Evolutionary conservation across 495 filamentous ascomycete genomes (phyloP), one percentile per base, ranked within the genome.

Genomic region (Tuber borchii): DNA sequence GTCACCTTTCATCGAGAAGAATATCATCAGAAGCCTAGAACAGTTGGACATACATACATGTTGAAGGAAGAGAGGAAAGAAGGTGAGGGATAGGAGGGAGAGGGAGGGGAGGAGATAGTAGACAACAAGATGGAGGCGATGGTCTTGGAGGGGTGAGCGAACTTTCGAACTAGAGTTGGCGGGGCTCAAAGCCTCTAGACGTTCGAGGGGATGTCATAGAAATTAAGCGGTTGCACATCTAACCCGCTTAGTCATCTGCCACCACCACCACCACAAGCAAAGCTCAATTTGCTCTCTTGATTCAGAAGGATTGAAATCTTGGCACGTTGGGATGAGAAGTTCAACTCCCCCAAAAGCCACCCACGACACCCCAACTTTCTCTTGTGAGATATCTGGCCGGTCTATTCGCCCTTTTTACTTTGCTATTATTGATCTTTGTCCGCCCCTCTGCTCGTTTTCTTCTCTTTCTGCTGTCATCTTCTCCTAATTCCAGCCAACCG

Each of bases 41-140:
- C 4, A 65, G 56, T 65, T 34, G 56, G 56, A 34, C 26, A 65
- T 17, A 65, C 56, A 65, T 65, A 56, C 75, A 61, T 71, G 37
- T 70, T 40, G 34, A 37, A 37, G 40, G 71, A 20, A 16, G 56
- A 26, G 31, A 31, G 22, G 56, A 20, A 31, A 31, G 51, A 45
- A n/a, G 48, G 70, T 44, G n/a, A 42, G 12, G 43, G 43, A 51
- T 8, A 37, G 26, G 17, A n/a, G 46, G 37, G 70, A 20, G 42
- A 48, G n/a, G 19, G 43, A 42, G 17, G 14, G 51, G 19, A 14
- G 48, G 73, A 51, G 48, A n/a, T 61, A 31, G 26, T 61, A 17
- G 51, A 61, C 12, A 61, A 2, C 51, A 26, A 3, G 69, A 46
- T 44, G 45, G 34, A 61, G 74, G 40, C n/a, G 56, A 65, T 65